A percentile compares a stretch with the other conserved stretches of the same genome.
Conservation (phyloP, 1,284 basidiomycete species). For the Cryptococcus depauperatus region DNA sequence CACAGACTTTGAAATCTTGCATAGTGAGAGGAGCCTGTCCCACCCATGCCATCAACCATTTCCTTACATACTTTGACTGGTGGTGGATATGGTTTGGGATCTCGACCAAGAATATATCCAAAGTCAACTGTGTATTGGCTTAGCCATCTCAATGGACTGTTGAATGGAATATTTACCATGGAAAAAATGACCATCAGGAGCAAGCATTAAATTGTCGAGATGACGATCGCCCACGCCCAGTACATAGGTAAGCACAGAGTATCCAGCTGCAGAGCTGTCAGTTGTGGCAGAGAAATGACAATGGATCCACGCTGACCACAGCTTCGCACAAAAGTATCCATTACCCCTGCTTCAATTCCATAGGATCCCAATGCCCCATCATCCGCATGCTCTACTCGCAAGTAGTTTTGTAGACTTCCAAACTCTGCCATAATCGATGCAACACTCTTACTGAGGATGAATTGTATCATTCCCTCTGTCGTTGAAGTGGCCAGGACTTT, state of each 20-base stretch:
- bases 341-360: slow-evolving; percentile 80
- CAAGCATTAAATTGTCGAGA: slow-evolving; percentile 86
- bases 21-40: slow-evolving; percentile 84
- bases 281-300: slow-evolving; percentile 4
- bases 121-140: slow-evolving; percentile 70
- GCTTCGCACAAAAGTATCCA: slow-evolving; percentile 93
- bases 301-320: slow-evolving; percentile 62
- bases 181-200: slow-evolving; percentile 70
- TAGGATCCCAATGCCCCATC: slow-evolving; percentile 86
- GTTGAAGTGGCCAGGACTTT: slow-evolving; percentile 88
- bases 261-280: slow-evolving; percentile 61
- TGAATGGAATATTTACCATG: slow-evolving; percentile 27
- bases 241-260: slow-evolving; percentile 95
- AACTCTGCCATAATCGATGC: slow-evolving; percentile 87
- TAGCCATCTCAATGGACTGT: neutral
- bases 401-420: slow-evolving; percentile 82
- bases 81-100: slow-evolving; percentile 96
- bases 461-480: slow-evolving; percentile 92
- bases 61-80: slow-evolving; percentile 98
- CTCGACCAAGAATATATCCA: slow-evolving; percentile 94
- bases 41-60: slow-evolving; percentile 99
- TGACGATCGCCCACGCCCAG: slow-evolving; percentile 97
- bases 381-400: slow-evolving; percentile 77
- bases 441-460: slow-evolving; percentile 89
- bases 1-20: slow-evolving; percentile 91